These are phyloP conservation scores for Climacium dendroides DNA, from an alignment of 225 moss, liverwort and hornwort species.

Conservation along the genomic window DNA sequence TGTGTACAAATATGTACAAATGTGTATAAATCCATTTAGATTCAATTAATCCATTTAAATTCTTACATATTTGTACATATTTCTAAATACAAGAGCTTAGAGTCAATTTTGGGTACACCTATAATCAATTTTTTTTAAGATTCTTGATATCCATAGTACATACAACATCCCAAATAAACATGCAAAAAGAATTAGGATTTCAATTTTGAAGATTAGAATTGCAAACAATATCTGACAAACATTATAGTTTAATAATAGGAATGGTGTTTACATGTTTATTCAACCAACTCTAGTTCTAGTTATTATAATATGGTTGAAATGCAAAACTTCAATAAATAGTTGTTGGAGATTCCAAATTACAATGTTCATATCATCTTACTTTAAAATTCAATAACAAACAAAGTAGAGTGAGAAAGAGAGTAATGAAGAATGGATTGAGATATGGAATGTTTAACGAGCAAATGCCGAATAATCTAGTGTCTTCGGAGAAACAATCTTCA, in stretches of 20 bases:
- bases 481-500: not conserved
- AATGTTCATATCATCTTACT: not conserved
- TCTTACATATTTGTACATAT: not conserved
- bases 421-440: not conserved
- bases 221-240: not conserved
- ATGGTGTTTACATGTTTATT: not conserved
- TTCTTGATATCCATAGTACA: fast-evolving
- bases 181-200: not conserved
- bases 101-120: not conserved
- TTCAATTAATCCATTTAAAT: not conserved
- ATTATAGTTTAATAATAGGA: not conserved
- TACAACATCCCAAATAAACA: not conserved
- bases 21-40: no score
- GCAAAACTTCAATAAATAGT: not conserved
- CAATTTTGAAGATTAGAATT: no score
- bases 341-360: not conserved
- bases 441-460: fast-evolving
- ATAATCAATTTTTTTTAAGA: not conserved
- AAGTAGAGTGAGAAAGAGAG: not conserved
- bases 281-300: not conserved
- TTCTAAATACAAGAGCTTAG: not conserved
- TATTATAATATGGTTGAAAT: not conserved
- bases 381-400: not conserved
- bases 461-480: not conserved
- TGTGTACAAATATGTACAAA: no score